A percentile compares a stretch with the other conserved stretches of the same genome.
phyloP scores from a whole-genome alignment of 2,329 filamentous ascomycete genomes.

The Aspergillus texensis region DNA sequence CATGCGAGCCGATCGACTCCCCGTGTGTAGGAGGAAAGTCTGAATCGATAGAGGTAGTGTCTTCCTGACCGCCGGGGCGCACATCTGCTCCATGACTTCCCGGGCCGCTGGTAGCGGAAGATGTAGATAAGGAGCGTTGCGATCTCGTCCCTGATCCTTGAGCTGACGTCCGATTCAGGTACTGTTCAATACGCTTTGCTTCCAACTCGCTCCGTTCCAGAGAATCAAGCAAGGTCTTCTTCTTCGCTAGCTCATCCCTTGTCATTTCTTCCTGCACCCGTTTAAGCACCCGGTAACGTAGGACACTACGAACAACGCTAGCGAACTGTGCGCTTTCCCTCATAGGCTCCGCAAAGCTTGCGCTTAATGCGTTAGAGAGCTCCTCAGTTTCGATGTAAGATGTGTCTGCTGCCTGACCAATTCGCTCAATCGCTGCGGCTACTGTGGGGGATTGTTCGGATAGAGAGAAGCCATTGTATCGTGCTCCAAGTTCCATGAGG shows the following conservation, averaged over 20 bases:
- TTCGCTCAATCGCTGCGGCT: conserved; percentile 87
- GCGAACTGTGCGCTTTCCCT: conserved; percentile 97
- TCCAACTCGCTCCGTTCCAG: conserved; percentile 93
- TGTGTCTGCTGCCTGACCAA: conserved; percentile 91
- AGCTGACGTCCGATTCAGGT: conserved; percentile 67
- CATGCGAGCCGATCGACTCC: conserved; percentile 61
- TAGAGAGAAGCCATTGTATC: conserved; percentile 94
- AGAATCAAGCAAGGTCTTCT: conserved; percentile 77
- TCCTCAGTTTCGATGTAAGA: conserved; percentile 97
- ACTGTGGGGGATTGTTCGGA: conserved; percentile 89
- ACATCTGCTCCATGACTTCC: conserved; percentile 43
- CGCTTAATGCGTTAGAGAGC: conserved; percentile 81
- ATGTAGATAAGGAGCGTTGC: conserved; percentile 67
- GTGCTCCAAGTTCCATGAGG: conserved; percentile 88
- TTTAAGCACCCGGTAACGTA: conserved; percentile 89
- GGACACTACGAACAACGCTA: conserved; percentile 83
- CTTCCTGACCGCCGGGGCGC: conserved; percentile 66
- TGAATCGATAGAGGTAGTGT: conserved; percentile 89
- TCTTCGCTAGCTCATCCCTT: conserved; percentile 87
- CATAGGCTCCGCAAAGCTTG: conserved; percentile 96
- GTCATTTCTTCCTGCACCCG: conserved; percentile 98
- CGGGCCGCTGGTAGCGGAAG: conserved; percentile 49
- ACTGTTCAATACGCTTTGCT: conserved; percentile 90
- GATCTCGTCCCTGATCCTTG: conserved; percentile 51
- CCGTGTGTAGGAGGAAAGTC: conserved; percentile 91